Base-by-base conservation (phyloP, 108 stramenopile species). In the Stephanodiscus minutulus region DNA sequence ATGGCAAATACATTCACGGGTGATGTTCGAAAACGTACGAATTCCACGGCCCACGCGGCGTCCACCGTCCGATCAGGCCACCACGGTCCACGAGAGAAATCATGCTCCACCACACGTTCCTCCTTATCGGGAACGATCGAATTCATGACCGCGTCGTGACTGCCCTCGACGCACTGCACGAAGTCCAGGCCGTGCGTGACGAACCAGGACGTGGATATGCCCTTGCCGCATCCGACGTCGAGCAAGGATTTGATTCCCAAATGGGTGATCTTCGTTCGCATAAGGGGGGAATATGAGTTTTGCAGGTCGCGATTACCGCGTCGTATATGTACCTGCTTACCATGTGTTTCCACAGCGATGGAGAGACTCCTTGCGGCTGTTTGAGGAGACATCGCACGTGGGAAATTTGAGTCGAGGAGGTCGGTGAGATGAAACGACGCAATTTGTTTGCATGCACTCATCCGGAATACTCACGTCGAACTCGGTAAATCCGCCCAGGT, bases 141-240 rank as follows among this genome's bases (percentile, higher is more conserved):
- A 17, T 81, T 72, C 31, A 71, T 78, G 39, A 87, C 76, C 12
- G 91, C 94, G 64, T 95, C 94, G 62, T 91, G 90, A 66, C 77
- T 78, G 20, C 94, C 90, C 75, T 95, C 93, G 9, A 88, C 88
- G 66, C 93, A 95, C 21, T 77, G 64, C 0, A 82, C 79, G 46
- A 65, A 79, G 13, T 86, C 71, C 20, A 86, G 60, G 25, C 88
- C 90, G 62, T 91, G 88, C 1, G 68, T 35, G 37, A 77, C 48
- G 54, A 95, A 95, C 88, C 90, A 95, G 2, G 65, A 58, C 0
- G 91, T 87, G 17, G 72, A 76, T 5, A 84, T 73, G 12, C 94
- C 94, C 29, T 75, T 83, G 0, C 91, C 94, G 61, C 94, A 95
- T 37, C 94, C 94, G 0, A 95, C 87, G 70, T 95, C 94, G 0